Base-by-base conservation (phyloP, 2,329 filamentous ascomycete genomes). In the Decorospora gaudefroyi region DNA sequence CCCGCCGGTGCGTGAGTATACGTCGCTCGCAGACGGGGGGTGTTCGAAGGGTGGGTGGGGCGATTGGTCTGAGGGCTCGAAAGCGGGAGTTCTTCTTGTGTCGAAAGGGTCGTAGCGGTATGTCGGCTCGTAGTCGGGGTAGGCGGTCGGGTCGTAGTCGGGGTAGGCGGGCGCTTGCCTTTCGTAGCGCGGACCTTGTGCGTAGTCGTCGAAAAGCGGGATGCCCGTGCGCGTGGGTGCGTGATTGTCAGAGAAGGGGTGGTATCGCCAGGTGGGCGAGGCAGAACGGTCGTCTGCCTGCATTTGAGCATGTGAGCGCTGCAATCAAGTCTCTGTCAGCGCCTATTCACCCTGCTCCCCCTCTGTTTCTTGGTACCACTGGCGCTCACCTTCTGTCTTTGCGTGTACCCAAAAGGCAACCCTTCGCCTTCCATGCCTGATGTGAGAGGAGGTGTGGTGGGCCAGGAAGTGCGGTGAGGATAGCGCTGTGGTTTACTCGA, bases 231-330 rank as follows among this genome's bases (percentile, higher is more conserved):
- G 31, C 16, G 34, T 36, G 33, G 27, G 17, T 12, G 34, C 31
- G 35, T 28, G 38, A n/a, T 40, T 16, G 30, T 43, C 16, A 25
- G 46, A 10, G n/a, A 46, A 41, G 10, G 32, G 11, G 4, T 32
- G n/a, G 13, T 34, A 37, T 25, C 42, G 29, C 65, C 65, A 67
- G 33, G 54, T 49, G n/a, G 67, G 59, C 19, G 57, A 61, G 23
- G 54, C 43, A 44, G 56, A 58, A 46, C 56, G 53, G 21, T 61
- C 58, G 27, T 57, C 42, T n/a, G 23, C 46, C 26, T 70, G 63
- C 62, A 69, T 67, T 35, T 62, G 62, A 28, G 56, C 55, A 57
- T 66, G 62, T 32, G 66, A 61, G 54, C 68, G 64, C 69, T 72
- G 53, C 15, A n/a, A 35, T 17, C 42, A 30, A 29, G 19, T 13